Evolutionary conservation across 2,329 filamentous ascomycete genomes (phyloP).

Genomic region (Pseudogymnoascus sp.): DNA sequence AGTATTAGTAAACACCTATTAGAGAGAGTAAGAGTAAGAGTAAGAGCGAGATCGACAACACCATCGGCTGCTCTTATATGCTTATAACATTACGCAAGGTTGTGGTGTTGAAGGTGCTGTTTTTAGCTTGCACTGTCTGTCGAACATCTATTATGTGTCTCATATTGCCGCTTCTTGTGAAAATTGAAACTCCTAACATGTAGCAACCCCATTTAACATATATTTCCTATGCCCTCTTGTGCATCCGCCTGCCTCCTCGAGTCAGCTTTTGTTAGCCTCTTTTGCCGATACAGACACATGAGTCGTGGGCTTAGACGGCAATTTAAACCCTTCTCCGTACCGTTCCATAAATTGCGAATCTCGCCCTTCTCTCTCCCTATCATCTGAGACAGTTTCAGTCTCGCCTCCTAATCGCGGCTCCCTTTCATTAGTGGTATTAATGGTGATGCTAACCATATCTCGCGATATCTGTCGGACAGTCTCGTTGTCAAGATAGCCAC

Average conservation of each 20-base stretch:
- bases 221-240: background rate
- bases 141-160: background rate
- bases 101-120: background rate
- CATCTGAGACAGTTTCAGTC: slow-evolving; percentile 9
- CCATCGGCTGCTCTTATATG: no score
- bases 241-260: background rate
- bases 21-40: no score
- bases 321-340: slow-evolving; percentile 19
- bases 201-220: background rate
- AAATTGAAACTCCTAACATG: background rate
- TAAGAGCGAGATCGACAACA: no score
- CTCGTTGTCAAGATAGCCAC: slow-evolving; percentile 25
- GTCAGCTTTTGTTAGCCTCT: background rate
- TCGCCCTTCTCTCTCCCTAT: slow-evolving; percentile 12
- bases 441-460: slow-evolving; percentile 23
- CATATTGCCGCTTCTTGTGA: background rate
- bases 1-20: no score
- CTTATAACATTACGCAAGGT: background rate
- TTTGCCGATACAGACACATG: background rate
- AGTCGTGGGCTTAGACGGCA: background rate
- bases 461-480: slow-evolving; percentile 27
- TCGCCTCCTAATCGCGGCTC: slow-evolving; percentile 12
- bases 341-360: slow-evolving; percentile 21
- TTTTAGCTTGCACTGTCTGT: background rate
- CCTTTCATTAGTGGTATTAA: slow-evolving; percentile 15